A percentile compares a stretch with the other conserved stretches of the same genome.
Conservation (phyloP, 768 basidiomycete genomes). For the Leccinum uliginosum region DNA sequence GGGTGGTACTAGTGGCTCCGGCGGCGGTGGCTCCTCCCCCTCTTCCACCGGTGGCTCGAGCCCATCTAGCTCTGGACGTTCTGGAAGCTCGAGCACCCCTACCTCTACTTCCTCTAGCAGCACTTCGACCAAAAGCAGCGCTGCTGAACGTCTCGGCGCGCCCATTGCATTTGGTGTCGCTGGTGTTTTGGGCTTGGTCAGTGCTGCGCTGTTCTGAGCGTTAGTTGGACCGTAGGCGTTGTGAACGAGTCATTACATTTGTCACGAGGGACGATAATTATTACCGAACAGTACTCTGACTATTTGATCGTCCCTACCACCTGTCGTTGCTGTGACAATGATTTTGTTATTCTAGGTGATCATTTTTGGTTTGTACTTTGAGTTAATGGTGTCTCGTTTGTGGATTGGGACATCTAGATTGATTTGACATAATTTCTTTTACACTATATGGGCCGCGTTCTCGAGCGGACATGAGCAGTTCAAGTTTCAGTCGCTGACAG, state of each 20-base stretch:
- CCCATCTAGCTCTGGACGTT: background rate
- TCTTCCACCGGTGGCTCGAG: slow-evolving; percentile 1
- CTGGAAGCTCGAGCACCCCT: slow-evolving; percentile 3
- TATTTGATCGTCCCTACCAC: slow-evolving; percentile 16
- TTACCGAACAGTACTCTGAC: slow-evolving; percentile 1
- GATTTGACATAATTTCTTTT: background rate
- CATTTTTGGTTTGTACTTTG: slow-evolving; percentile 20
- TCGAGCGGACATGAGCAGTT: no score
- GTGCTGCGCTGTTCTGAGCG: slow-evolving; percentile 43
- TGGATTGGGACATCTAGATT: background rate
- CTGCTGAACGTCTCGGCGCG: slow-evolving; percentile 27
- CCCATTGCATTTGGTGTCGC: slow-evolving; percentile 41
- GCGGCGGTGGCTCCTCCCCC: background rate
- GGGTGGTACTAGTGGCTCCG: slow-evolving; percentile 1
- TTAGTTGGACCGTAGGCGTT: background rate
- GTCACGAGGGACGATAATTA: slow-evolving; percentile 14
- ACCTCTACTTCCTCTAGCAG: slow-evolving; percentile 22
- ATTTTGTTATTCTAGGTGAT: slow-evolving; percentile 4
- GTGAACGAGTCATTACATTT: slow-evolving; percentile 5
- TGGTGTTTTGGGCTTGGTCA: slow-evolving; percentile 47
- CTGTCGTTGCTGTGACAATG: slow-evolving; percentile 13
- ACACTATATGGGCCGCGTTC: no score
- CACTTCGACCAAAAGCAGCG: slow-evolving; percentile 27
- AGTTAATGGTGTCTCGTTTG: background rate
- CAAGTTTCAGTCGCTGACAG: no score